Conservation (phyloP, 2,329 filamentous ascomycete species). For the Dothistroma pini region DNA sequence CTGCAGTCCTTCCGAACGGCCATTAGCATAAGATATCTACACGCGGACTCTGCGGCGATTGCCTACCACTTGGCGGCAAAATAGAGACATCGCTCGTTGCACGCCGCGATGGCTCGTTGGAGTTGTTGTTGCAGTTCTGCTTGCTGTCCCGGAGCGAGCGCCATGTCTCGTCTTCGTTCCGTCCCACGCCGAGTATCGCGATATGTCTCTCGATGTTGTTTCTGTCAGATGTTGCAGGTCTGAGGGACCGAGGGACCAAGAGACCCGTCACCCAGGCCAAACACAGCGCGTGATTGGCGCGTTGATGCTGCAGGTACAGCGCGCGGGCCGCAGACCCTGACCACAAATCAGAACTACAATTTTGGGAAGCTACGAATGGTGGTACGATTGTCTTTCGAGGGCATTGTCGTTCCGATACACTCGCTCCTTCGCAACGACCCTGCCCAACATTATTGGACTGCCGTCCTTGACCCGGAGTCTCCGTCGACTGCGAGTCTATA, state of each 20-base stretch:
- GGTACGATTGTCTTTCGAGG: background rate
- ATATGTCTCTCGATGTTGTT: background rate
- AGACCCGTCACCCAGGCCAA: too few species aligned
- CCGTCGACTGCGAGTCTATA: background rate
- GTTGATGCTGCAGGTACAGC: background rate
- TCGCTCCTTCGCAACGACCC: background rate
- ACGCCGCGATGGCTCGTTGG: constrained; percentile 82
- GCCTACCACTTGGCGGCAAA: constrained; percentile 91
- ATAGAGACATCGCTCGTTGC: constrained; percentile 91
- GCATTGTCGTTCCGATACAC: background rate
- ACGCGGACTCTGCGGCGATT: constrained; percentile 15
- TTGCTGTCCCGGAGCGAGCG: constrained; percentile 41
- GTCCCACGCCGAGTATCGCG: background rate
- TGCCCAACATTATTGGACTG: background rate
- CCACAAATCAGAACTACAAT: too few species aligned
- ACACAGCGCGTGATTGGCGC: background rate
- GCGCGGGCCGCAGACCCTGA: background rate
- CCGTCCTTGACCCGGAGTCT: background rate
- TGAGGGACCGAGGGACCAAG: too few species aligned
- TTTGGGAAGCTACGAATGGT: background rate
- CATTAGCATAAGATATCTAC: constrained; percentile 14
- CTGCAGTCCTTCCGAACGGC: constrained; percentile 70
- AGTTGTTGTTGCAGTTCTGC: constrained; percentile 67
- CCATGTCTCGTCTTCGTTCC: background rate
- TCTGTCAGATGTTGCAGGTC: background rate